Base-by-base conservation (phyloP, 2,329 filamentous ascomycete species). In the Fusarium solani-melongenae region DNA sequence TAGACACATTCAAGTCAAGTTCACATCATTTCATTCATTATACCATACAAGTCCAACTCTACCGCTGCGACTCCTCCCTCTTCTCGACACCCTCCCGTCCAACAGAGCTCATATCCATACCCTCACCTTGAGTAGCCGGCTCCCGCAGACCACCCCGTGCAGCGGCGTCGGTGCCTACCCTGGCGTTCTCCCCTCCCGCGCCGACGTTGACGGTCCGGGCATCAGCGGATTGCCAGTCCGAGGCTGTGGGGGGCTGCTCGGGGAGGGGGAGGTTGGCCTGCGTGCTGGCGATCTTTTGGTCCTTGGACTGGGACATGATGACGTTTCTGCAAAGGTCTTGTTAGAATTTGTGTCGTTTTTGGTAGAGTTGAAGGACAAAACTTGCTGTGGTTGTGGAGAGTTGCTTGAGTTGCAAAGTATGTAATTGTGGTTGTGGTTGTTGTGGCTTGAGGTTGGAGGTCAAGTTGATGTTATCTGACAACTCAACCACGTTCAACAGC, bases 211-310 rank as follows among this genome's bases (percentile, higher is more conserved):
- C 91, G 64, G 85, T 93, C 71, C 89, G 84, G 34, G 87, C 87
- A 77, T 96, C 93, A 59, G 88, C 86, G 0, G 92, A 94, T 81
- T 95, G 91, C 88, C 91, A 95, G 86, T 96, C 93, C 6, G 92
- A 93, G n/a, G 90, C 84, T n/a, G 83, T 85, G 2, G 93, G 93
- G 24, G 94, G 94, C 74, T 95, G 87, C 3, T 96, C 93, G 20
- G 94, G 94, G 59, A 95, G 89, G 60, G 93, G 93, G 34, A 97
- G 91, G 83, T 94, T 94, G 81, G 91, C 84, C 84, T 92, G 88
- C 78, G 87, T 87, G 82, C 93, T 84, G 61, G 91, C 89, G 79
- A 95, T 92, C 82, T 92, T 85, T 64, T 92, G 85, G 73, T 85
- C 81, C 82, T 93, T 94, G 83, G 85, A 86, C 64, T 85, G 79